A percentile compares a stretch with the other conserved stretches of the same genome.
Conservation (phyloP, 169 alveolate genomes). For the Eimeria sp. region DNA sequence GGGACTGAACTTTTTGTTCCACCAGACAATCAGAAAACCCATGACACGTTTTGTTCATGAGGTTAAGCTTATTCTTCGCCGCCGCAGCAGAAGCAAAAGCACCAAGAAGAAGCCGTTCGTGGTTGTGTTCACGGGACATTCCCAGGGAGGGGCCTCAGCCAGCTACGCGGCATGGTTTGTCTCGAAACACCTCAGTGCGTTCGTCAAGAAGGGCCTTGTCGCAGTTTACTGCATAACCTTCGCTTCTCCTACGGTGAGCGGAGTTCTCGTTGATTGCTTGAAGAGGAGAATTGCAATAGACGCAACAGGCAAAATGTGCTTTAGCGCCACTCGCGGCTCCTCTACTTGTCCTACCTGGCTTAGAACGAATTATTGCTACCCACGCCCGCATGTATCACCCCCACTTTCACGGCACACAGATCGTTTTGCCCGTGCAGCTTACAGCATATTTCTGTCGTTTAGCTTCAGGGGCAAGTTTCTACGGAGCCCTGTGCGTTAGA, state of each 20-base stretch:
- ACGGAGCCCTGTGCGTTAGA: too few relatives aligned
- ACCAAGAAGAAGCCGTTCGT: conserved; percentile 33
- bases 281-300: neutral
- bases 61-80: neutral
- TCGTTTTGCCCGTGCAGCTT: too few relatives aligned
- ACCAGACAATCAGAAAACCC: conserved; percentile 54
- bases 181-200: conserved; percentile 24
- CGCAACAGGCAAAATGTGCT: neutral
- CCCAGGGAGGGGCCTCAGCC: conserved; percentile 81
- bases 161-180: conserved; percentile 72
- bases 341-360: too few relatives aligned
- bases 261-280: neutral
- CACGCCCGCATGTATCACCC: too few relatives aligned
- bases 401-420: too few relatives aligned
- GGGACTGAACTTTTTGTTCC: conserved; percentile 53
- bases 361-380: too few relatives aligned
- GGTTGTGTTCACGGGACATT: conserved; percentile 80
- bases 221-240: conserved; percentile 62
- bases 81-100: conserved; percentile 19
- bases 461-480: too few relatives aligned
- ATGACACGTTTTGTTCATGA: conserved; percentile 70
- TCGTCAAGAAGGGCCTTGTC: conserved; percentile 16
- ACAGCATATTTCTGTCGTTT: too few relatives aligned
- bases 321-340: too few relatives aligned
- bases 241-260: conserved; percentile 74